Conservation (phyloP, 1,284 basidiomycete genomes). For the Taiwanofungus camphoratus region DNA sequence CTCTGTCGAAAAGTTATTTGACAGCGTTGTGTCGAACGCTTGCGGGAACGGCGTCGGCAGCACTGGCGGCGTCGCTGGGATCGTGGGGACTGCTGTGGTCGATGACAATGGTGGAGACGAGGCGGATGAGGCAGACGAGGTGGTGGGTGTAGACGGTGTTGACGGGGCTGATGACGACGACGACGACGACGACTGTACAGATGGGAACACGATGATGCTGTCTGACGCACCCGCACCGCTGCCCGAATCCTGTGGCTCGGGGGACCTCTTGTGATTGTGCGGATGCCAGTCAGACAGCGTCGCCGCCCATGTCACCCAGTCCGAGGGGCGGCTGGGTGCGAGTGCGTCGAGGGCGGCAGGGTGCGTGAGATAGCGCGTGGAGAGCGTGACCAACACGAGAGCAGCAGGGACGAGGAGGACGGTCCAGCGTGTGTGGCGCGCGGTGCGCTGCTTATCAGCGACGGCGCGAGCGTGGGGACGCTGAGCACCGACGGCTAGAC, state of each 20-base stretch:
- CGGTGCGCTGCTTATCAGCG: constrained; percentile 33
- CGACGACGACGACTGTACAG: constrained; percentile 3
- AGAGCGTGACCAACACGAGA: constrained; percentile 47
- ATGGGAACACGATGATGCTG: too few relatives aligned
- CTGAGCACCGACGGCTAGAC: not conserved
- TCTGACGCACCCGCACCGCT: not conserved
- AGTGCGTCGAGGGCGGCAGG: constrained; percentile 42
- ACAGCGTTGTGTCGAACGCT: constrained; percentile 61
- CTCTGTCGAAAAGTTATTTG: constrained; percentile 55
- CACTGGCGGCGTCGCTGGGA: constrained; percentile 32
- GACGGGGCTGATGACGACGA: constrained; percentile 6
- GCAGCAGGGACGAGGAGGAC: constrained; percentile 49
- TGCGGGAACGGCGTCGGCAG: constrained; percentile 74
- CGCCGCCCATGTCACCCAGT: constrained; percentile 12
- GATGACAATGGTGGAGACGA: constrained; percentile 10
- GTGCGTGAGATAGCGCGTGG: constrained; percentile 44
- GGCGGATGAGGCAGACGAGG: constrained; percentile 12
- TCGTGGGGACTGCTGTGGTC: constrained; percentile 22
- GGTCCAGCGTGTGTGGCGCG: constrained; percentile 41
- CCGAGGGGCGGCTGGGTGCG: constrained; percentile 18
- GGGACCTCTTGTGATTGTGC: constrained; percentile 32
- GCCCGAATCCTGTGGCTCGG: constrained; percentile 2
- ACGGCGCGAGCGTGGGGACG: constrained; percentile 1
- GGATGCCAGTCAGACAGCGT: constrained; percentile 29
- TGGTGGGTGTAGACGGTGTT: constrained; percentile 5